Conservation (phyloP, 1,284 basidiomycete genomes). For the Marasmius oreades region DNA sequence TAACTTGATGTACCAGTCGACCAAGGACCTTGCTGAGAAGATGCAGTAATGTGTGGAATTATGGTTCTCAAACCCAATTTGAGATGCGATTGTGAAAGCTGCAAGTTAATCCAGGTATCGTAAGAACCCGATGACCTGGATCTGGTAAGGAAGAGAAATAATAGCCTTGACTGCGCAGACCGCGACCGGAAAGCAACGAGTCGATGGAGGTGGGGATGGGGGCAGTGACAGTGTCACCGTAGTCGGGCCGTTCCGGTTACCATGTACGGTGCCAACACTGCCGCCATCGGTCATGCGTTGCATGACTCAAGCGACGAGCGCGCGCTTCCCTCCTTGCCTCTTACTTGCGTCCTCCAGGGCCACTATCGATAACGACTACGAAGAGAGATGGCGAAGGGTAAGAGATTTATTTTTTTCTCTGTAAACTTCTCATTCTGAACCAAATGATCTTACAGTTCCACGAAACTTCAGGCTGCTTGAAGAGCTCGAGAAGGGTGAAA, state of each 20-base stretch:
- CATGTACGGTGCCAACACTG: neutral
- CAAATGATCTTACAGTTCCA: conserved; percentile 64
- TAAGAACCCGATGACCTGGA: neutral
- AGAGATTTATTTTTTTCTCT: neutral
- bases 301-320: neutral
- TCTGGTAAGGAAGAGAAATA: neutral
- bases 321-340: neutral
- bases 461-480: conserved; percentile 95
- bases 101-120: too few species aligned
- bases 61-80: neutral
- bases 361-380: neutral
- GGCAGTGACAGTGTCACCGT: neutral
- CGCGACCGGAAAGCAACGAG: neutral
- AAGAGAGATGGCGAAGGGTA: neutral
- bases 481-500: conserved; percentile 99
- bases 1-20: too few species aligned
- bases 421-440: neutral
- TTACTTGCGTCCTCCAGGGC: neutral
- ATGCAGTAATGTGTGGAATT: too few species aligned
- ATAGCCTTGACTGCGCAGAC: neutral
- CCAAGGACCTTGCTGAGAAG: too few species aligned
- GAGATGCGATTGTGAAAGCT: too few species aligned
- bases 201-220: neutral
- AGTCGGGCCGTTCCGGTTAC: neutral
- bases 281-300: neutral